These are phyloP conservation scores for Ogataea methanolica DNA, from an alignment of 805 yeast species.

Conservation along the genomic window DNA sequence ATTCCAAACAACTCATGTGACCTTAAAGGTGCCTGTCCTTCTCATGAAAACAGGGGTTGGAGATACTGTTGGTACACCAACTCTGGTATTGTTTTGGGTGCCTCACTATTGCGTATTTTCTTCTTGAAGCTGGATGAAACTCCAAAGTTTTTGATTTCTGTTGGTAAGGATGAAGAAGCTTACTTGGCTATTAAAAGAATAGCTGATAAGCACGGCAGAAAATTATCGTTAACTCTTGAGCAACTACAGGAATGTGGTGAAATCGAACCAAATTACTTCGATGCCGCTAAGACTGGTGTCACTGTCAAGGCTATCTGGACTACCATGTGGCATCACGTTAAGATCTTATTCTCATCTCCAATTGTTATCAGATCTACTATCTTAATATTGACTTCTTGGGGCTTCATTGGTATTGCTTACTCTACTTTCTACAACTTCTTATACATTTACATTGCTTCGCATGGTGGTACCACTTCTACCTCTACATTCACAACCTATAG, in stretches of 20 bases:
- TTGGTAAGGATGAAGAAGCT: conserved; percentile 49
- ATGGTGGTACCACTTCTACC: conserved; percentile 44
- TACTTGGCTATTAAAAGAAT: conserved; percentile 38
- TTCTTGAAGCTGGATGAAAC: conserved; percentile 46
- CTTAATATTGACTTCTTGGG: conserved; percentile 51
- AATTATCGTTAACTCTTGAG: conserved; percentile 39
- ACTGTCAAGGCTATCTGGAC: conserved; percentile 25
- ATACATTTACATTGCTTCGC: conserved; percentile 45
- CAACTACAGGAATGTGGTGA: conserved; percentile 42
- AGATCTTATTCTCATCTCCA: conserved; percentile 42
- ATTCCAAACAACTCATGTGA: conserved; percentile 47
- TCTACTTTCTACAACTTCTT: conserved; percentile 52
- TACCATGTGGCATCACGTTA: conserved; percentile 34
- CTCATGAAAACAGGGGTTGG: conserved; percentile 54
- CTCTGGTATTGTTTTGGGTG: conserved; percentile 47
- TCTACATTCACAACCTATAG: conserved; percentile 39
- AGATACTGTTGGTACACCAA: conserved; percentile 51
- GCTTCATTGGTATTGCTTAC: conserved; percentile 53
- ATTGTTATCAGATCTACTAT: conserved; percentile 40
- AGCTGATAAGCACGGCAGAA: conserved; percentile 41
- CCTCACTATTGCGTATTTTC: conserved; percentile 44
- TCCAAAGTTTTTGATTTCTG: conserved; percentile 49
- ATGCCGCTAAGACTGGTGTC: conserved; percentile 18
- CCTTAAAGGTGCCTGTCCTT: conserved; percentile 38
- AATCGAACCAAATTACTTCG: conserved; percentile 24